phyloP scores from a whole-genome alignment of 768 basidiomycete species.

The Tephrocybe sp. region DNA sequence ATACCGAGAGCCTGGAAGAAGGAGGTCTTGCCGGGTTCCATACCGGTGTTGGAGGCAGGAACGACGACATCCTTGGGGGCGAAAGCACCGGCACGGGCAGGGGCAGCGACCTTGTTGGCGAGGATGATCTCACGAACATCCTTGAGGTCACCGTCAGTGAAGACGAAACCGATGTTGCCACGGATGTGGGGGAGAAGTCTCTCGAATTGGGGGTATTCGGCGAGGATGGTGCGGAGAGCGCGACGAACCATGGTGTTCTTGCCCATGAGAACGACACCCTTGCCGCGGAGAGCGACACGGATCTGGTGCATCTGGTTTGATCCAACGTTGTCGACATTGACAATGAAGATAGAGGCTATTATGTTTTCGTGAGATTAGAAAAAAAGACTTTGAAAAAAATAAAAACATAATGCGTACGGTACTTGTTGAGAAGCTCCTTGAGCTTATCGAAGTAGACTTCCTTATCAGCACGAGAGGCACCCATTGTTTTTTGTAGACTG shows the following conservation, averaged over 20 bases:
- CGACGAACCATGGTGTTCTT: conserved; percentile 99
- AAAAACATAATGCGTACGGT: conserved; percentile 53
- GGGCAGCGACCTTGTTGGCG: conserved; percentile 97
- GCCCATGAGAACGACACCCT: conserved; percentile 97
- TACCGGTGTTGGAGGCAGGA: conserved; percentile 96
- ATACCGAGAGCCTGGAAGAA: conserved; percentile 99
- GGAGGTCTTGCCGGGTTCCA: conserved; percentile 99
- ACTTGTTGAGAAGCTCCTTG: conserved; percentile 87
- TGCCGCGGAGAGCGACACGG: conserved; percentile 92
- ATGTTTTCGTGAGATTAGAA: conserved; percentile 2
- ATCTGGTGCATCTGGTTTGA: conserved; percentile 99
- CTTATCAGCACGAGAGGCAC: conserved; percentile 88
- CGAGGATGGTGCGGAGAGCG: conserved; percentile 86
- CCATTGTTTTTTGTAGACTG: conserved; percentile 62
- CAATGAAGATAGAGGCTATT: conserved; percentile 93
- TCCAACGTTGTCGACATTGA: conserved; percentile 99
- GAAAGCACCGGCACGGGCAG: conserved; percentile 96
- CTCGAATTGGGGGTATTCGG: conserved; percentile 92
- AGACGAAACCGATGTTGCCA: conserved; percentile 99
- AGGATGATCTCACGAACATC: conserved; percentile 91
- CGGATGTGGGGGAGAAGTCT: conserved; percentile 92
- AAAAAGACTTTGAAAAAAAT: not conserved
- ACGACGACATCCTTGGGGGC: conserved; percentile 91
- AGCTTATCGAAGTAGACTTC: conserved; percentile 90
- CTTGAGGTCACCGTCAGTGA: conserved; percentile 89